Percentiles rank a stretch among this genome's conserved stretches.
Conservation (phyloP, 2,329 filamentous ascomycete genomes). For the Acephala macrosclerotiorum region DNA sequence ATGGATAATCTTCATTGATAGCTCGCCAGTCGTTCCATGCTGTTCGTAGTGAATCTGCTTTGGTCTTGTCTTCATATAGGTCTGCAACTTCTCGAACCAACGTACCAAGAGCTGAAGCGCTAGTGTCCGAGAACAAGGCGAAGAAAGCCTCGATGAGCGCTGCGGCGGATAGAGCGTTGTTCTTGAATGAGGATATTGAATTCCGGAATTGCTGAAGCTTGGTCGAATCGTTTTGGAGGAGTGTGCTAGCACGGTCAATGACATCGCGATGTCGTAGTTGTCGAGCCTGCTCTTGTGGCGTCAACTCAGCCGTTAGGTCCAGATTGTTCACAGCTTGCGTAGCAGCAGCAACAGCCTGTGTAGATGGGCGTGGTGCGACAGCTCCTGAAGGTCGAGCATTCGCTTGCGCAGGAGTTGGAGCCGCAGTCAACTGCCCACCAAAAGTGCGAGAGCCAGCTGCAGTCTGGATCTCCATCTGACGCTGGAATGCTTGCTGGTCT, state of each 20-base stretch:
- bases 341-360: constrained; percentile 30
- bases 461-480: constrained; percentile 90
- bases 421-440: constrained; percentile 76
- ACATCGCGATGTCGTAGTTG: constrained; percentile 83
- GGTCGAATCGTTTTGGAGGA: constrained; percentile 77
- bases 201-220: constrained; percentile 82
- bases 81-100: constrained; percentile 91
- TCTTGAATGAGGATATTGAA: constrained; percentile 80
- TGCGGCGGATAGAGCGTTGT: constrained; percentile 71
- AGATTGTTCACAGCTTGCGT: constrained; percentile 56
- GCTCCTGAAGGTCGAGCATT: constrained; percentile 45
- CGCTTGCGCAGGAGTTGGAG: constrained; percentile 49
- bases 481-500: constrained; percentile 90
- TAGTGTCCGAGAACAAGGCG: constrained; percentile 79
- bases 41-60: constrained; percentile 76
- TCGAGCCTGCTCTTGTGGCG: constrained; percentile 82
- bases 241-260: constrained; percentile 81
- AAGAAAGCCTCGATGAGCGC: constrained; percentile 90
- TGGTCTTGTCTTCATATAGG: constrained; percentile 83
- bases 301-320: constrained; percentile 59
- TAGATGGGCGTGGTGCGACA: constrained; percentile 30
- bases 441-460: constrained; percentile 82
- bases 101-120: constrained; percentile 82
- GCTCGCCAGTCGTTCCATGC: constrained; percentile 97
- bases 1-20: constrained; percentile 95